A percentile compares a stretch with the other conserved stretches of the same genome.
Evolutionary conservation across 192 early-diverging fungal genomes (phyloP).

Genomic region (Coemansia sp.): DNA sequence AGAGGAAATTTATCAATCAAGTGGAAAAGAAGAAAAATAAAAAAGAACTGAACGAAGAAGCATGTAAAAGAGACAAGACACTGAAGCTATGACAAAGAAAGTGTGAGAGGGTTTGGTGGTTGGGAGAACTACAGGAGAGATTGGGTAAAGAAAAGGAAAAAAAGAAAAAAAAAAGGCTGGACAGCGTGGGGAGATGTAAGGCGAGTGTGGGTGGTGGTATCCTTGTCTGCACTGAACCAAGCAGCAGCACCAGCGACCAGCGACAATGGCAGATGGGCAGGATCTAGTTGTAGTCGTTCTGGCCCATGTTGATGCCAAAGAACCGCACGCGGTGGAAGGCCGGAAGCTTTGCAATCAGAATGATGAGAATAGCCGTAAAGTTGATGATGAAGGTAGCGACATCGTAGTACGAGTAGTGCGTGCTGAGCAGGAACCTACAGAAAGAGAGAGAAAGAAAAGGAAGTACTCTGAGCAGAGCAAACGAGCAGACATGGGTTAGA

Average conservation of each 20-base stretch:
- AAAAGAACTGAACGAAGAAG: not conserved
- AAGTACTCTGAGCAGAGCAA: not conserved
- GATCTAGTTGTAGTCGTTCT: slow-evolving; percentile 48
- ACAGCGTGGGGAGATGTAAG: not conserved
- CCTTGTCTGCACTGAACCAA: not conserved
- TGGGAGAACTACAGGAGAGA: slow-evolving; percentile 1
- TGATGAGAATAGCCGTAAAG: slow-evolving; percentile 77
- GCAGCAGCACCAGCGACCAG: not conserved
- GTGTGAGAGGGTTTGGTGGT: not conserved
- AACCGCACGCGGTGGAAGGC: slow-evolving; percentile 85
- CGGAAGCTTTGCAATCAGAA: slow-evolving; percentile 91
- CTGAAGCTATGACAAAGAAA: no score
- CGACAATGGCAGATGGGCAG: not conserved
- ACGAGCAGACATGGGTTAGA: slow-evolving; percentile 1
- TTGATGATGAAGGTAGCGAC: slow-evolving; percentile 88
- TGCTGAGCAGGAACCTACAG: slow-evolving; percentile 81
- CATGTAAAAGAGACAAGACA: not conserved
- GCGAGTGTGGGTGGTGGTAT: not conserved
- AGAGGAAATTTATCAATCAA: slow-evolving; percentile 6
- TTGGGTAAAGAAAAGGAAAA: not conserved
- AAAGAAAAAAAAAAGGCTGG: not conserved
- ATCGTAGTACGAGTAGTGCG: slow-evolving; percentile 96
- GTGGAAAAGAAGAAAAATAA: not conserved
- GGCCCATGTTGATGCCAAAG: slow-evolving; percentile 87
- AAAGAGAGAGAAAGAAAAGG: slow-evolving; percentile 27